These are phyloP conservation scores for Lichtheimia hyalospora DNA, from an alignment of 371 early-diverging fungal species.

Conservation along the genomic window DNA sequence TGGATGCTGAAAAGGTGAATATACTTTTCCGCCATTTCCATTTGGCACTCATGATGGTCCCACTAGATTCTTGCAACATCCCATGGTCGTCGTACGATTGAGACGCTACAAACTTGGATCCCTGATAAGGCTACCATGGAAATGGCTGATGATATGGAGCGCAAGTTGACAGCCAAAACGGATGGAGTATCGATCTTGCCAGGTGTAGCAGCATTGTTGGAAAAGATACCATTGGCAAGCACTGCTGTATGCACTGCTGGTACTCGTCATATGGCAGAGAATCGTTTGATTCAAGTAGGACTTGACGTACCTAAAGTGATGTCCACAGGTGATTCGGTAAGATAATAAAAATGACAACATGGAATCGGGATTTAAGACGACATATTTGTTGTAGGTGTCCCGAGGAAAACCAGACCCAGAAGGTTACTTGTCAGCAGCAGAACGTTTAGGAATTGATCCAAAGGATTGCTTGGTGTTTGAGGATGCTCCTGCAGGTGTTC, in stretches of 20 bases:
- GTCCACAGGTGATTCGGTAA: slow-evolving; percentile 43
- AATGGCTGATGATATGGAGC: slow-evolving; percentile 33
- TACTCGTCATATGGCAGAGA: slow-evolving; percentile 31
- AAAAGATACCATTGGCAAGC: slow-evolving; percentile 19
- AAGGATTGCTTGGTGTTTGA: slow-evolving; percentile 69
- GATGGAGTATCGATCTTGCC: slow-evolving; percentile 40
- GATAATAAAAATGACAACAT: neutral
- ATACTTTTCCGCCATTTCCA: neutral
- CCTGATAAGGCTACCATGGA: slow-evolving; percentile 38
- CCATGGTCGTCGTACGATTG: slow-evolving; percentile 49
- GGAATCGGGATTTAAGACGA: neutral
- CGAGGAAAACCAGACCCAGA: slow-evolving; percentile 70
- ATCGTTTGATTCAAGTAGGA: slow-evolving; percentile 33
- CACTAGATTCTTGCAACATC: slow-evolving; percentile 32
- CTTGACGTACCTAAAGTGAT: slow-evolving; percentile 30
- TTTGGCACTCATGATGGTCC: neutral
- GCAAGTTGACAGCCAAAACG: slow-evolving; percentile 20
- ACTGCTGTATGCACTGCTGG: slow-evolving; percentile 45
- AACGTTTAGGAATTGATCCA: slow-evolving; percentile 41
- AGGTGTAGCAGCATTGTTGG: slow-evolving; percentile 28
- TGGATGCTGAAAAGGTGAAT: slow-evolving; percentile 42
- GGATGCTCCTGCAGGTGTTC: slow-evolving; percentile 65
- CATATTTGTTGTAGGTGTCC: neutral
- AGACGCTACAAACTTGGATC: slow-evolving; percentile 37
- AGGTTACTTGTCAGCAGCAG: slow-evolving; percentile 57